Base-by-base conservation (phyloP, 371 early-diverging fungal genomes). In the Saksenaea vasiformis region DNA sequence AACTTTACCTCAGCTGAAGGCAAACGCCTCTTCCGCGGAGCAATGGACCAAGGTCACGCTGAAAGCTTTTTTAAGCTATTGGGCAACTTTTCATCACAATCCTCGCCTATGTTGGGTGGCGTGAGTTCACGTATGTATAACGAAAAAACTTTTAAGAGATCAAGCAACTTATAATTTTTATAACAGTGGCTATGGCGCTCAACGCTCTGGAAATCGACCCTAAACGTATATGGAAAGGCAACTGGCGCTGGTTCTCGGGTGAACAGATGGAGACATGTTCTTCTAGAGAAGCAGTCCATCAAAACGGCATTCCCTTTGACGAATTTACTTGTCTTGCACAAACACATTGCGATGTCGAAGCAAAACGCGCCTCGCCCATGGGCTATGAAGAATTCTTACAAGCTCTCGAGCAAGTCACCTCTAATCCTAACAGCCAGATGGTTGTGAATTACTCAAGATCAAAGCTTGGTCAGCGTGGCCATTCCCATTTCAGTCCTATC, bases 191-290 rank as follows among this genome's bases (percentile, higher is more conserved):
- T 36, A 95, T 95, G 91, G 95, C 94, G 11, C 80, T 96, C 22
- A 96, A 96, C 72, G 93, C 95, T 2, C 76, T 96, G 37, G 93
- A 93, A 69, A 91, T 96, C 13, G 95, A 95, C 68, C 95, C 95
- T 0, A 86, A 91, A 34, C 82, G 89, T 60, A 78, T 82, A 19
- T 95, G 97, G 95, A 95, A 96, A 76, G 95, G 97, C 4, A 91
- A 91, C 10, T 95, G 95, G 95, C 80, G 96, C 53, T 96, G 93
- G 93, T 51, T 39, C 4, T 62, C 38, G 43, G 94, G 92, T 68
- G 93, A 93, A 61, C 82, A 92, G 64, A 82, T 96, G 51, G 86
- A 95, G 60, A 90, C 93, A 51, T 94, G 93, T 66, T 84, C 89
- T 0, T 83, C 91, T 0, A 78, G 86, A 37, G 89, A 90, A 15